Evolutionary conservation across 2,329 filamentous ascomycete species (phyloP), one percentile per base, ranked within the genome.

Genomic region (Nemania sp.): DNA sequence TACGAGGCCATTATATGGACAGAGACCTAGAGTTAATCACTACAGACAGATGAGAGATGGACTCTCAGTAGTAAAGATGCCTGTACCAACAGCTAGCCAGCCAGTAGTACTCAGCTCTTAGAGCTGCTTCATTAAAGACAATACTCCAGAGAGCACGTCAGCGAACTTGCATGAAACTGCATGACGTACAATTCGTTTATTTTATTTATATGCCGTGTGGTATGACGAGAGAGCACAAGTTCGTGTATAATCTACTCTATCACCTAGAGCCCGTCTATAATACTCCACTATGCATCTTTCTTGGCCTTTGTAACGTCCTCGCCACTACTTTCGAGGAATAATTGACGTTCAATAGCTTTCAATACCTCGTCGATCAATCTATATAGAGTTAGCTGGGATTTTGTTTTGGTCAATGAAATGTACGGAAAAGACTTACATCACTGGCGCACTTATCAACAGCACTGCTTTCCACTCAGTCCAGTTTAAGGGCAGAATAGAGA

Each of bases 401-500:
- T n/a, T 49, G 38, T 26, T n/a, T 35, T 1, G n/a, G 8, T 27
- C 15, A 22, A 38, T 22, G 4, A 22, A 13, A 8, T 13, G 26
- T 13, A 26, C 26, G 51, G 58, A 29, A 11, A 15, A 43, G 70
- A 88, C 93, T 92, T 87, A 93, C 90, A 99, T 92, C 72, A 99
- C 97, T 51, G 96, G 96, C 20, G 90, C 90, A 81, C 94, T 98
- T 78, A 98, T 96, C 35, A 86, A 81, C 71, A 98, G 77, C 54
- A 99, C 96, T 20, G 97, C 94, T 82, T 93, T 90, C 96, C 96
- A 99, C 82, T 99, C 96, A 22, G 83, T 85, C 88, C 87, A 89
- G 78, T 95, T 91, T 73, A 99, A 82, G 10, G 96, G 94, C 70
- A 97, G 82, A 72, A 99, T 98, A 43, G 92, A 93, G 84, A 99